Evolutionary conservation across 345 rosid species (phyloP).

Genomic region (Turritis glabra): DNA sequence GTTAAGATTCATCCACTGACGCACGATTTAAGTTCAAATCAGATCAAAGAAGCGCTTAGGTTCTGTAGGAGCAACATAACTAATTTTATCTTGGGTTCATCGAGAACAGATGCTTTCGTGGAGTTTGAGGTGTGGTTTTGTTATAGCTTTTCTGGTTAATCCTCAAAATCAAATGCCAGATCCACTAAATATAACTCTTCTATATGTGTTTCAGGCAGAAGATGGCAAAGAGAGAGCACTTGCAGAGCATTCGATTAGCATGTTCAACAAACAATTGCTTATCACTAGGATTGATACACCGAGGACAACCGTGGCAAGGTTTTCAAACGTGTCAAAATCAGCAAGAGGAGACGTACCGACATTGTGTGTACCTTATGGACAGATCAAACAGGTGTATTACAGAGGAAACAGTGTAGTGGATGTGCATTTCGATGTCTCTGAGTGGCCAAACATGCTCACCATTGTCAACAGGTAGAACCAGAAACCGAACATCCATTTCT

Average conservation of each 20-base stretch:
- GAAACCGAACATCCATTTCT: background rate
- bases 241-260: constrained; percentile 37
- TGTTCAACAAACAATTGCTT: constrained; percentile 29
- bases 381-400: background rate
- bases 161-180: background rate
- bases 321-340: constrained; percentile 22
- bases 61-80: constrained; percentile 39
- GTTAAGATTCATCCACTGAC: constrained; percentile 38
- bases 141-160: background rate
- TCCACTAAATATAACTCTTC: background rate
- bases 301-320: constrained; percentile 47
- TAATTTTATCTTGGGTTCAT: constrained; percentile 39
- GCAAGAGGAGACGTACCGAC: background rate
- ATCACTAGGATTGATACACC: constrained; percentile 53
- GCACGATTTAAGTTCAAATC: constrained; percentile 30
- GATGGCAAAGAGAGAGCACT: constrained; percentile 50
- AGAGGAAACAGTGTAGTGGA: constrained; percentile 18
- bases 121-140: constrained; percentile 47
- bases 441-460: constrained; percentile 52
- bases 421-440: constrained; percentile 37
- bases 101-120: constrained; percentile 40
- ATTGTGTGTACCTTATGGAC: constrained; percentile 33
- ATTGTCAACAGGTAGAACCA: constrained; percentile 41
- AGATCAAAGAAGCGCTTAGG: constrained; percentile 44
- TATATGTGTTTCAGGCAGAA: constrained; percentile 40